Evolutionary conservation across 768 basidiomycete genomes (phyloP).

Genomic region (Mycena filopes): DNA sequence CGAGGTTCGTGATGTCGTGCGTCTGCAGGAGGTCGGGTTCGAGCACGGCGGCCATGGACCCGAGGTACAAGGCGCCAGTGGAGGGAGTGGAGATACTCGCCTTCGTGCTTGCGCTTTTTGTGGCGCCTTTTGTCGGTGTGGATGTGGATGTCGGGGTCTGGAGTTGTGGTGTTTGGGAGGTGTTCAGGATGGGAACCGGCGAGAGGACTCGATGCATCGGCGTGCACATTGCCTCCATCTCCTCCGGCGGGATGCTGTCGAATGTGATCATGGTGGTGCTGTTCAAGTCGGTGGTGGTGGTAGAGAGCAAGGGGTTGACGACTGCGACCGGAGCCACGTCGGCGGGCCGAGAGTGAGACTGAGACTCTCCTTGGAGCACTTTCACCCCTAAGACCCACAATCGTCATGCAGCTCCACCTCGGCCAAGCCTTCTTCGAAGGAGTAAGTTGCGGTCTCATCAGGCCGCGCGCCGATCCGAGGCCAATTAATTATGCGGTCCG

Average conservation of each 20-base stretch:
- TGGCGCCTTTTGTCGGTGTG: not conserved
- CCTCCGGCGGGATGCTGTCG: conserved; percentile 17
- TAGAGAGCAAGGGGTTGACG: too few species aligned
- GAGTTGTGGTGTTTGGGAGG: not conserved
- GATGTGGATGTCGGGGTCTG: not conserved
- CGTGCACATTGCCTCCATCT: conserved; percentile 30
- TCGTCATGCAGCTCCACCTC: too few species aligned
- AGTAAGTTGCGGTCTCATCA: too few species aligned
- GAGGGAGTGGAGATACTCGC: too few species aligned
- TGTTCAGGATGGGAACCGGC: not conserved
- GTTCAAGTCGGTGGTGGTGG: too few species aligned
- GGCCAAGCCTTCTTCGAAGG: too few species aligned
- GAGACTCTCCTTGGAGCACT: too few species aligned
- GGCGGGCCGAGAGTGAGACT: too few species aligned
- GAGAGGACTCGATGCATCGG: conserved; percentile 26
- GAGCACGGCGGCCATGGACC: conserved; percentile 69
- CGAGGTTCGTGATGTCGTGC: conserved; percentile 66
- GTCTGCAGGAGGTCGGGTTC: conserved; percentile 62
- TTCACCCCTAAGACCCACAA: too few species aligned
- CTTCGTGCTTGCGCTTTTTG: not conserved
- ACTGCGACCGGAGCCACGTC: too few species aligned
- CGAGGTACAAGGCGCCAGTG: conserved; percentile 38
- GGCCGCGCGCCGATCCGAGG: too few species aligned
- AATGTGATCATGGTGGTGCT: conserved; percentile 21
- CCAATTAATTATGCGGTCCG: too few species aligned